A percentile compares a stretch with the other conserved stretches of the same genome.
Conservation (phyloP, 441 rosid species). For the Gossypium lobatum region DNA sequence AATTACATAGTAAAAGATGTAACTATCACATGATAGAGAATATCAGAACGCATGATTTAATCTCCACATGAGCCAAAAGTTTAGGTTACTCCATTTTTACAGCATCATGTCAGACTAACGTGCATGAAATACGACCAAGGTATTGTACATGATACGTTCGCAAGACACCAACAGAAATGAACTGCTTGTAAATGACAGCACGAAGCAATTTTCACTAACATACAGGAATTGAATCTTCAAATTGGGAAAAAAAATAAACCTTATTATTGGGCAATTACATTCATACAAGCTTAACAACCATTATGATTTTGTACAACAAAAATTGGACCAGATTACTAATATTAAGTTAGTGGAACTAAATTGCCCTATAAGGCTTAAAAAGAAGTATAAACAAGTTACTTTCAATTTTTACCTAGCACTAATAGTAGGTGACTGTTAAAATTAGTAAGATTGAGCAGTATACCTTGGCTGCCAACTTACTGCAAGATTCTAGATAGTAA, state of each 20-base stretch:
- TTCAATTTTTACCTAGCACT: neutral
- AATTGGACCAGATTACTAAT: neutral
- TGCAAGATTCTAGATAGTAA: neutral
- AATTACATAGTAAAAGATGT: neutral
- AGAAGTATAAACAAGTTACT: neutral
- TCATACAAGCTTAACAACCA: neutral
- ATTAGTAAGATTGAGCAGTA: neutral
- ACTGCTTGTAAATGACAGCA: neutral
- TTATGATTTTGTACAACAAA: neutral
- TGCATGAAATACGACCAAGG: neutral
- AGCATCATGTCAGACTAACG: neutral
- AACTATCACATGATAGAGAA: neutral
- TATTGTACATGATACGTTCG: neutral
- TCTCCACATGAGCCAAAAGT: constrained; percentile 6
- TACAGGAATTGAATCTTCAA: neutral
- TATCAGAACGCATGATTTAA: constrained; percentile 1
- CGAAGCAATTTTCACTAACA: neutral
- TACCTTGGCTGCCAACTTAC: neutral
- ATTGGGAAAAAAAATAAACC: neutral
- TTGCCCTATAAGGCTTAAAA: neutral
- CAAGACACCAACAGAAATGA: neutral
- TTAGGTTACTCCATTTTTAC: neutral
- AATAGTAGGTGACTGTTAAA: neutral
- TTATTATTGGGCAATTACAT: neutral
- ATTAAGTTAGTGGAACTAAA: neutral